Conservation (phyloP, 768 basidiomycete species). For the Punctularia strigosozonata region DNA sequence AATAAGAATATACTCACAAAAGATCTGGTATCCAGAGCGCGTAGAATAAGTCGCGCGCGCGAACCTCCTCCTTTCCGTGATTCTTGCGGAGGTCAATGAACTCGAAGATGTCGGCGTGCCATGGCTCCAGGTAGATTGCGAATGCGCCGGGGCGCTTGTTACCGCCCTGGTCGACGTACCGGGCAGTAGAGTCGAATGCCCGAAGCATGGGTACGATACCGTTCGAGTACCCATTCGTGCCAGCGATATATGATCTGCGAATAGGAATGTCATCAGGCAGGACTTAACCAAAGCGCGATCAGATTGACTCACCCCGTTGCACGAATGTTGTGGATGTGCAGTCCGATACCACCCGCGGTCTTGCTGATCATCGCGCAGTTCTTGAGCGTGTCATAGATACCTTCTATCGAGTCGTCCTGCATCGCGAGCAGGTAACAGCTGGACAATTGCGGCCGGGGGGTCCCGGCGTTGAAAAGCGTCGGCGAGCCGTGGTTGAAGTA, state of each 20-base stretch:
- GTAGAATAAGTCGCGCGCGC: slow-evolving; percentile 95
- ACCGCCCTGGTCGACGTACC: slow-evolving; percentile 97
- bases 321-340: slow-evolving; percentile 93
- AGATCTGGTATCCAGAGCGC: slow-evolving; percentile 97
- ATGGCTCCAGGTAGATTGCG: slow-evolving; percentile 96
- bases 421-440: slow-evolving; percentile 97
- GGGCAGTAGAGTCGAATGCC: slow-evolving; percentile 93
- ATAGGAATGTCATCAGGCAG: slow-evolving; percentile 1
- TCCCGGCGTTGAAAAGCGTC: slow-evolving; percentile 96
- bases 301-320: slow-evolving; percentile 79
- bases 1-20: slow-evolving; percentile 45
- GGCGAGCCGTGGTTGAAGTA: slow-evolving; percentile 98
- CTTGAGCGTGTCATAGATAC: slow-evolving; percentile 99
- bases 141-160: slow-evolving; percentile 99
- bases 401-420: slow-evolving; percentile 98
- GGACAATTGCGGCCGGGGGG: slow-evolving; percentile 83
- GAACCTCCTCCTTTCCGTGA: slow-evolving; percentile 95
- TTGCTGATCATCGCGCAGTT: slow-evolving; percentile 99
- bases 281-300: background rate
- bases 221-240: slow-evolving; percentile 97
- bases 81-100: slow-evolving; percentile 98
- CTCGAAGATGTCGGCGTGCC: slow-evolving; percentile 96
- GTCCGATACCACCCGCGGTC: slow-evolving; percentile 95
- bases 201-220: slow-evolving; percentile 99
- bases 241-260: slow-evolving; percentile 88